Percentiles rank a stretch among this genome's conserved stretches.
Evolutionary conservation across 2,329 filamentous ascomycete species (phyloP).

Genomic region (Scedosporium apiospermum): DNA sequence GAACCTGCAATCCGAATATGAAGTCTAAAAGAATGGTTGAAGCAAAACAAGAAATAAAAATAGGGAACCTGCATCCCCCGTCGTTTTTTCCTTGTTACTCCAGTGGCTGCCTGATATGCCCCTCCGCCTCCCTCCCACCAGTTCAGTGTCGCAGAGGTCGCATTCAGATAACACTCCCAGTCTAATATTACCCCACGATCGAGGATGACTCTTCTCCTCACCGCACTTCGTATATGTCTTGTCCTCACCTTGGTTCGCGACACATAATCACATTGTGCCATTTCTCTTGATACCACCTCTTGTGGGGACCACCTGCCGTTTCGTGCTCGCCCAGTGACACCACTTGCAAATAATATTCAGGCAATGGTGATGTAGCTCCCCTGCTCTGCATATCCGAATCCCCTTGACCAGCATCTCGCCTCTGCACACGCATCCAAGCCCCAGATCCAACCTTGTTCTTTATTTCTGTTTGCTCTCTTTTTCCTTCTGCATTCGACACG

Average conservation of each 20-base stretch:
- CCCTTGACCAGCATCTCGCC: not conserved
- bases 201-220: not conserved
- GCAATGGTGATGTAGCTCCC: not conserved
- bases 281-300: not conserved
- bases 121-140: not conserved
- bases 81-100: not conserved
- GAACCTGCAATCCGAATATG: not conserved
- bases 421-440: too few relatives aligned
- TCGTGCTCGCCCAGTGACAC: not conserved
- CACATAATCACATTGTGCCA: not conserved
- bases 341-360: not conserved
- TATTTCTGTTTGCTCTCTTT: too few relatives aligned
- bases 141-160: too few relatives aligned
- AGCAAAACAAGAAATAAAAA: not conserved
- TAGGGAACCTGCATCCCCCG: not conserved
- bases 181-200: not conserved
- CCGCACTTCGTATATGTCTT: too few relatives aligned
- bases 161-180: too few relatives aligned
- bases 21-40: not conserved
- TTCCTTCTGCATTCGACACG: not conserved
- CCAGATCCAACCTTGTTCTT: too few relatives aligned
- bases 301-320: not conserved
- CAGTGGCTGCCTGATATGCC: not conserved
- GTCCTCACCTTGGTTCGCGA: too few relatives aligned
- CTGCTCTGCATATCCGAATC: not conserved